Conservation (phyloP, 169 alveolate species). For the Babesia ovis region DNA sequence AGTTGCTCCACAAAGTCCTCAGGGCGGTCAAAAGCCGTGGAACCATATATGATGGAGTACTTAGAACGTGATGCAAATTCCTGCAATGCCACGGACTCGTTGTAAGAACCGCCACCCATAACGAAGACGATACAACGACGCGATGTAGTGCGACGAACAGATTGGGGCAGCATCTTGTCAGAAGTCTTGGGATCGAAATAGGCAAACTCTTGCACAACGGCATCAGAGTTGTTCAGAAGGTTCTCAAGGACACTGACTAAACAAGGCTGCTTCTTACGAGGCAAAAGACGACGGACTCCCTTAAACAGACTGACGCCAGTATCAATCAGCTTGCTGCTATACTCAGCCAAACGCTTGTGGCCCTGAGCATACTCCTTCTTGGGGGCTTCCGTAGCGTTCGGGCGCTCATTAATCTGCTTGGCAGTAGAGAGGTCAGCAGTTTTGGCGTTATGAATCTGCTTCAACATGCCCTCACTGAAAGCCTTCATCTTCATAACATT, state of each 20-base stretch:
- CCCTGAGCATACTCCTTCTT: conserved; percentile 64
- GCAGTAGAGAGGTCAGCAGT: conserved; percentile 38
- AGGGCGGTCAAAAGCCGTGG: conserved; percentile 59
- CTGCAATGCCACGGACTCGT: conserved; percentile 75
- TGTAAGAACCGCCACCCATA: conserved; percentile 84
- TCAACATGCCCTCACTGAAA: conserved; percentile 54
- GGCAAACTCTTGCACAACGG: conserved; percentile 73
- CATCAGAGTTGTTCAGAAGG: conserved; percentile 68
- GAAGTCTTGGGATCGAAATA: conserved; percentile 70
- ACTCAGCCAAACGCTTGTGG: conserved; percentile 67
- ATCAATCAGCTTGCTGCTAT: conserved; percentile 74
- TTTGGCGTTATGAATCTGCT: conserved; percentile 66
- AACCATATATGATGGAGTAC: conserved; percentile 50
- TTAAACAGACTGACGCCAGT: conserved; percentile 67
- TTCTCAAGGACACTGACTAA: conserved; percentile 77
- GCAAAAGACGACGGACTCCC: conserved; percentile 71
- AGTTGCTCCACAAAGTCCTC: conserved; percentile 59
- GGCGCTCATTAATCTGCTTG: conserved; percentile 17
- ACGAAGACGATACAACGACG: conserved; percentile 70
- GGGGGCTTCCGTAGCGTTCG: conserved; percentile 25
- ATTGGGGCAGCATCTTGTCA: conserved; percentile 47
- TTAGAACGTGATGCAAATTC: conserved; percentile 71
- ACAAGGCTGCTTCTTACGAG: conserved; percentile 72
- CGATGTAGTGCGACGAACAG: conserved; percentile 38
- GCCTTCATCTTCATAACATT: conserved; percentile 67